Percentiles rank a stretch among this genome's conserved stretches.
Evolutionary conservation across 306 rosid species (phyloP).

Genomic region (Chamaecrista fasciculata): DNA sequence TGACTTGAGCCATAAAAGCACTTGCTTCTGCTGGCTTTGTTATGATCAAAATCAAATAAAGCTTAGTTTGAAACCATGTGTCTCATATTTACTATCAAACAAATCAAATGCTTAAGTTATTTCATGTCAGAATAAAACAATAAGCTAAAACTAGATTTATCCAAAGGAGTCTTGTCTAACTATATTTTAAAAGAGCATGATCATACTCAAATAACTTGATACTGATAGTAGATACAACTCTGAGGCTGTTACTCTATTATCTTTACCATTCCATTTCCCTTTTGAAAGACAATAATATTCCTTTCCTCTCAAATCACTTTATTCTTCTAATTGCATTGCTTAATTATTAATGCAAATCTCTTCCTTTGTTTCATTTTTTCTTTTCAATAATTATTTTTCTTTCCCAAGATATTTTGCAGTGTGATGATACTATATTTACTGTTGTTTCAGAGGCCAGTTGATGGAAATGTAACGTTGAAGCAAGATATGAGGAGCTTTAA

Average conservation of each 20-base stretch:
- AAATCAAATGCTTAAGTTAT: not conserved
- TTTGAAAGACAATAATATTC: not conserved
- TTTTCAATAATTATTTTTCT: not conserved
- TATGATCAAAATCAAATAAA: not conserved
- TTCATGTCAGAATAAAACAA: not conserved
- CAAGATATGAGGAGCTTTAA: conserved; percentile 92
- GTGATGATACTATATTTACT: conserved; percentile 38
- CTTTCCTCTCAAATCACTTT: not conserved
- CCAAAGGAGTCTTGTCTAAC: not conserved
- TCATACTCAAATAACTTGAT: not conserved
- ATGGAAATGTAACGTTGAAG: conserved; percentile 42
- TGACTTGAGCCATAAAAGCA: not conserved
- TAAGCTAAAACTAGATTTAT: not conserved
- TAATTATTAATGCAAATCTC: not conserved
- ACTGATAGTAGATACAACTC: not conserved
- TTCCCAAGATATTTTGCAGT: not conserved
- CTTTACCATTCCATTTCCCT: not conserved
- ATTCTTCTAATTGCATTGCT: not conserved
- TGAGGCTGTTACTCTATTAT: not conserved
- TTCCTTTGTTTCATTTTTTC: not conserved
- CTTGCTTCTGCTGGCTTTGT: not conserved
- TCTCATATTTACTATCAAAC: not conserved
- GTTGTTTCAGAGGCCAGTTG: conserved; percentile 64
- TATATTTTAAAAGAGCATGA: not conserved
- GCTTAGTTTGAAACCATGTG: not conserved